A percentile compares a stretch with the other conserved stretches of the same genome.
These are phyloP conservation scores for Limtongia smithiae DNA, from an alignment of 805 yeast genomes.

Conservation along the genomic window DNA sequence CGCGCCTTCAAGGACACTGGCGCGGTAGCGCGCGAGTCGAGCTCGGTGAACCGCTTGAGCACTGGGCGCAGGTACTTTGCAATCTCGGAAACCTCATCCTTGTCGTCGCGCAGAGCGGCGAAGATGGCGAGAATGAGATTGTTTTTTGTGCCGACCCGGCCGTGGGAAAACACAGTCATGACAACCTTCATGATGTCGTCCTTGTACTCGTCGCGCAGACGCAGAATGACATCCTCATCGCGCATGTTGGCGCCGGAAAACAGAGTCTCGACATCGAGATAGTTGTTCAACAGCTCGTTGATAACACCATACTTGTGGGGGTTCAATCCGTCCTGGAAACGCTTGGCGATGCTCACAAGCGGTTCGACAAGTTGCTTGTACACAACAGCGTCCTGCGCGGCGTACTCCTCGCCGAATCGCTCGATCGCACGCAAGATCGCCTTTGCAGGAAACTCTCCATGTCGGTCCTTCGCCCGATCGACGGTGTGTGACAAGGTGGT, in stretches of 20 bases:
- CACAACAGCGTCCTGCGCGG: conserved; percentile 41
- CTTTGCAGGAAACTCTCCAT: conserved; percentile 90
- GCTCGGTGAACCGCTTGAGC: conserved; percentile 75
- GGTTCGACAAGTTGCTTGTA: conserved; percentile 67
- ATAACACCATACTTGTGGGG: conserved; percentile 81
- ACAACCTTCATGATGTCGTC: conserved; percentile 72
- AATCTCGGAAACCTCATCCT: conserved; percentile 37
- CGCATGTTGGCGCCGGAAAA: conserved; percentile 73
- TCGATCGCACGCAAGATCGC: conserved; percentile 70
- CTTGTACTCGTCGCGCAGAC: conserved; percentile 82
- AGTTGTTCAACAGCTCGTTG: conserved; percentile 64
- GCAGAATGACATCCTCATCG: conserved; percentile 85
- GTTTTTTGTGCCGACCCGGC: conserved; percentile 90
- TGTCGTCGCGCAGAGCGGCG: conserved; percentile 58
- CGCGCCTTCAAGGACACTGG: conserved; percentile 94
- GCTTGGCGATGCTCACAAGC: conserved; percentile 61
- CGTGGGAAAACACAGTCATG: conserved; percentile 68
- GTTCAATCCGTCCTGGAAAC: conserved; percentile 69
- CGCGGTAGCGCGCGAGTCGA: conserved; percentile 85
- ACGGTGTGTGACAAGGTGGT: conserved; percentile 59
- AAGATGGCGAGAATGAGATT: conserved; percentile 82
- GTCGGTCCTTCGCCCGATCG: conserved; percentile 60
- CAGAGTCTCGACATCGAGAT: conserved; percentile 70
- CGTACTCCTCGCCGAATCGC: conserved; percentile 53
- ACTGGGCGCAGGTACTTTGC: conserved; percentile 66